Conservation (phyloP, 805 yeast species). For the Henningerozyma blattae region DNA sequence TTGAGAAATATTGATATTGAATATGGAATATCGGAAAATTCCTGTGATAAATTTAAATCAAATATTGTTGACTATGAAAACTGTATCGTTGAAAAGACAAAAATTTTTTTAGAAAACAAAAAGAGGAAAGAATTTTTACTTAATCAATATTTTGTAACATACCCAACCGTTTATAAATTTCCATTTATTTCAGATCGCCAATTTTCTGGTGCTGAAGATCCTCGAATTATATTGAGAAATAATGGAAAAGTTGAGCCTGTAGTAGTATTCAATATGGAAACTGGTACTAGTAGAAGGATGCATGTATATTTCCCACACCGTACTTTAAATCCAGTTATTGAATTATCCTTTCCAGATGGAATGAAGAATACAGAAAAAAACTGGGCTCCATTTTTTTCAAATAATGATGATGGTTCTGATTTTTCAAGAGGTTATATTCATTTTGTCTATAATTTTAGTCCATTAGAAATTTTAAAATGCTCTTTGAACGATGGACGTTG, state of each 20-base stretch:
- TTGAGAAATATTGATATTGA: conserved; percentile 4
- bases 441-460: conserved; percentile 7
- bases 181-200: conserved; percentile 4
- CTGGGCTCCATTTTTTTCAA: conserved; percentile 1
- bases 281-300: conserved; percentile 5
- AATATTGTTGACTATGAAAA: conserved; percentile 9
- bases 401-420: conserved; percentile 2
- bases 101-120: conserved; percentile 8
- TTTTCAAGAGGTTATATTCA: conserved; percentile 10
- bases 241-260: conserved; percentile 8
- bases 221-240: conserved; percentile 5
- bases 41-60: conserved; percentile 8
- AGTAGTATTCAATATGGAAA: conserved; percentile 8
- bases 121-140: conserved; percentile 2
- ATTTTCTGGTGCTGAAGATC: conserved; percentile 10
- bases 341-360: conserved; percentile 2
- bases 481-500: conserved; percentile 11
- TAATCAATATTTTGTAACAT: conserved; percentile 6
- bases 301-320: conserved; percentile 9
- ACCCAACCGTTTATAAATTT: conserved; percentile 7
- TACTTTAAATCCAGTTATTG: conserved; percentile 4
- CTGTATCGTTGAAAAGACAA: conserved; percentile 12
- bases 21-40: conserved; percentile 7
- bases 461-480: conserved; percentile 12
- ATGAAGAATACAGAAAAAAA: conserved; percentile 6